phyloP scores from a whole-genome alignment of 2,329 filamentous ascomycete genomes.

The Coniella vitis region DNA sequence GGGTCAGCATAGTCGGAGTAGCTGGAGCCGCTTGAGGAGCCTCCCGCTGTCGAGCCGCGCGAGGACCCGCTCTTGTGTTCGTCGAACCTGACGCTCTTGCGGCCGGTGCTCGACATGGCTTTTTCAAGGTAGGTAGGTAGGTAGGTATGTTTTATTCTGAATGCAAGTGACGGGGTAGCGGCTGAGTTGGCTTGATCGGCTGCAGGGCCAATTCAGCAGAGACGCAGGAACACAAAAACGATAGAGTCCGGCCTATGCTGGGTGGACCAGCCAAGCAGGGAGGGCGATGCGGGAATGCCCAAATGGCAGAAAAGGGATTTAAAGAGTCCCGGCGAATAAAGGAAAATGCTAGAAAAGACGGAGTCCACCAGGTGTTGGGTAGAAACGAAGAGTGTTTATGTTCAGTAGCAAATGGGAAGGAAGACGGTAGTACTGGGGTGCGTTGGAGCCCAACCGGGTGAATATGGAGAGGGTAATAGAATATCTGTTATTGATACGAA shows the following conservation, averaged over 20 bases:
- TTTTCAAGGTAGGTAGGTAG: too few relatives aligned
- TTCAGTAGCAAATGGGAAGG: slow-evolving; percentile 5
- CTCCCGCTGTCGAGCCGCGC: slow-evolving; percentile 23
- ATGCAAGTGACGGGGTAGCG: not conserved
- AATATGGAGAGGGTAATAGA: slow-evolving; percentile 2
- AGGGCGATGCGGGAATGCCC: slow-evolving; percentile 26
- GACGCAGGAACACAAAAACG: slow-evolving; percentile 13
- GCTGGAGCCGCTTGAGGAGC: slow-evolving; percentile 27
- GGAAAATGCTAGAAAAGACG: slow-evolving; percentile 17
- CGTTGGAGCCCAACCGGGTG: slow-evolving; percentile 16
- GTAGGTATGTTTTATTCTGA: not conserved
- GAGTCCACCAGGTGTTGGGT: slow-evolving; percentile 19
- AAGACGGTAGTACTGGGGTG: slow-evolving; percentile 12
- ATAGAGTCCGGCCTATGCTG: slow-evolving; percentile 26
- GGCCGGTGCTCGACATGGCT: slow-evolving; percentile 7
- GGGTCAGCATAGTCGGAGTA: slow-evolving; percentile 20
- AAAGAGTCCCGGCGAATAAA: slow-evolving; percentile 18
- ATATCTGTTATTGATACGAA: slow-evolving; percentile 3
- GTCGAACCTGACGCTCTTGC: slow-evolving; percentile 26
- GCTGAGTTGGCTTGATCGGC: not conserved
- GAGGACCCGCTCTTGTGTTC: slow-evolving; percentile 23
- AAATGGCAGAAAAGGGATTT: slow-evolving; percentile 19
- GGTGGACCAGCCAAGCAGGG: slow-evolving; percentile 23
- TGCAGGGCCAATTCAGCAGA: slow-evolving; percentile 2
- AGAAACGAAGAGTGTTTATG: slow-evolving; percentile 13